Percentiles rank a stretch among this genome's conserved stretches.
These are phyloP conservation scores for Raphidocelis subcapitata DNA, from an alignment of 139 green algal species.

Conservation along the genomic window DNA sequence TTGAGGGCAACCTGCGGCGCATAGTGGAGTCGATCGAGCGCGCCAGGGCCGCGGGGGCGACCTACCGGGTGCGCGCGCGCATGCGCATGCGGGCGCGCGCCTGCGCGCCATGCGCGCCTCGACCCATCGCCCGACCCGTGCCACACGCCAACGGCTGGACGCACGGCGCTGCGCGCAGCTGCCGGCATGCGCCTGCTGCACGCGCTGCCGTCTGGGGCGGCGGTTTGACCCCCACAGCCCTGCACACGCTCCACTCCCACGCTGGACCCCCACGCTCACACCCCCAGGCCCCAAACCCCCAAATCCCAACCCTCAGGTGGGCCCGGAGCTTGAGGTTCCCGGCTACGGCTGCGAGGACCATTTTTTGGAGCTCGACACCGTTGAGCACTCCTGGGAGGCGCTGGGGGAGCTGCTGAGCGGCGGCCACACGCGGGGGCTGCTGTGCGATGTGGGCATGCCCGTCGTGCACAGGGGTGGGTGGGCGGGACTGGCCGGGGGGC, in stretches of 20 bases:
- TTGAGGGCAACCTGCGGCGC: conserved; percentile 88
- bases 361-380: conserved; percentile 92
- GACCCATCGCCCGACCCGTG: conserved; percentile 1
- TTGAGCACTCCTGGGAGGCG: conserved; percentile 89
- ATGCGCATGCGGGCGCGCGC: not conserved
- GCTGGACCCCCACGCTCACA: no score
- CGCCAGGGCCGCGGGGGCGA: conserved; percentile 62
- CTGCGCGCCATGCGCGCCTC: not conserved
- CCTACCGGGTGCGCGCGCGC: conserved; percentile 67
- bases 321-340: conserved; percentile 93
- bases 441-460: conserved; percentile 92
- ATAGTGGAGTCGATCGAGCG: conserved; percentile 77
- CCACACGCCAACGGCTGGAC: not conserved
- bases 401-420: conserved; percentile 64
- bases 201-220: no score
- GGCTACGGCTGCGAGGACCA: conserved; percentile 99
- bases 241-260: no score
- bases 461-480: conserved; percentile 77
- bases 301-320: conserved; percentile 59
- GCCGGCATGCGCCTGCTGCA: no score
- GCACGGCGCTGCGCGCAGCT: no score
- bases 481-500: not conserved
- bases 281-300: no score
- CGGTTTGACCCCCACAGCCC: no score
- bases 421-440: conserved; percentile 72